Base-by-base conservation (phyloP, 2,329 filamentous ascomycete genomes). In the Pseudogymnoascus destructans region DNA sequence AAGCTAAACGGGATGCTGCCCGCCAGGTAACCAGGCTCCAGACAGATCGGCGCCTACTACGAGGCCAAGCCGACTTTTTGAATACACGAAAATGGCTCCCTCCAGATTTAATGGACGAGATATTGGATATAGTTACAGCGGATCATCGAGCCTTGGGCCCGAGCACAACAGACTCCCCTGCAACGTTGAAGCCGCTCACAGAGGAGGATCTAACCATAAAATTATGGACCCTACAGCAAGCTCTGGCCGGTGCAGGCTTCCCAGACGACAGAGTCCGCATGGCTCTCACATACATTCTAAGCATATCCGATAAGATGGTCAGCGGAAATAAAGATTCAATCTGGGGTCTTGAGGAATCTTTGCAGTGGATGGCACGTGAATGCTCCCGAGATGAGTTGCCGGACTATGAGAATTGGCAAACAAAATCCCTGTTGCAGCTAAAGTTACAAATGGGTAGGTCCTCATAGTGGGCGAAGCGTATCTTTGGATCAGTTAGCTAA, bases 341-440 rank as follows among this genome's bases (percentile, higher is more conserved):
- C 11, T 95, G 89, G 87, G 90, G 91, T 8, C 73, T 97, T 33
- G 86, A 95, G 61, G 91, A 95, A 71, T 84, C 87, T 23, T 70
- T 98, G 17, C 89, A 96, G 65, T 95, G 90, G 89, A 78, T 97
- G 58, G 88, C 89, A n/a, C 75, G 88, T 63, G 81, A 93, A 68
- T 88, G 85, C 65, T 73, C 78, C 11, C 73, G 77, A 62, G 79
- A 83, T 0, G 85, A 91, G 64, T 75, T 92, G 33, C 86, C 86
- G 5, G 77, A 82, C 52, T 95, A 93, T 69, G 82, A 86, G 17
- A 77, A 75, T 59, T 73, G 69, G 57, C 63, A 66, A 42, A 61
- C 66, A 23, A 68, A 65, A 59, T 57, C 40, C 9, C 35, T 65
- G 17, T 57, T 52, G 25, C 46, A 25, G 46, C 13, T 63, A 19